Evolutionary conservation across 345 rosid species (phyloP).

Genomic region (Clausena lansium): DNA sequence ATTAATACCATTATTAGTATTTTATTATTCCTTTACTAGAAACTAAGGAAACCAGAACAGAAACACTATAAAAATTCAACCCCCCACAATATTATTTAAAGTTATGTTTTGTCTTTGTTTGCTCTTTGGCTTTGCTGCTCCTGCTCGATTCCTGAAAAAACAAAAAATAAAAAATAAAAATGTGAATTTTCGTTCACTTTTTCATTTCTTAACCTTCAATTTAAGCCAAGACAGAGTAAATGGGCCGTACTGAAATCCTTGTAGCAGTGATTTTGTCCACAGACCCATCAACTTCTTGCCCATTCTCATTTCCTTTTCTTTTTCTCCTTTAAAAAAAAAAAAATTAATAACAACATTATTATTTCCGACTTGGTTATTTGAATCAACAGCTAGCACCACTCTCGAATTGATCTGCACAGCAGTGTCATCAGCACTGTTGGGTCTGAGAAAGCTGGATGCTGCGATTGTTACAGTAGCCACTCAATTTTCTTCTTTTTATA

Average conservation of each 20-base stretch:
- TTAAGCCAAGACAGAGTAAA: neutral
- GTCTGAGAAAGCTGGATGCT: slow-evolving; percentile 31
- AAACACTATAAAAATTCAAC: neutral
- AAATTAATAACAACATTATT: neutral
- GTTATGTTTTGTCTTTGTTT: slow-evolving; percentile 19
- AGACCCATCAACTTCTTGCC: slow-evolving; percentile 14
- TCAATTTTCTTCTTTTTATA: slow-evolving; percentile 33
- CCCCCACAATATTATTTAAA: slow-evolving; percentile 13
- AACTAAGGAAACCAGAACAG: slow-evolving; percentile 9
- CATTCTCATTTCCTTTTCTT: neutral
- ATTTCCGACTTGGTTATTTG: slow-evolving; percentile 1
- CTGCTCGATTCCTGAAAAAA: neutral
- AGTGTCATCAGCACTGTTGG: slow-evolving; percentile 23
- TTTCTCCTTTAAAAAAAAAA: neutral
- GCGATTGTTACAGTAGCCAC: slow-evolving; percentile 7
- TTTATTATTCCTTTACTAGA: slow-evolving; percentile 8
- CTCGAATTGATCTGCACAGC: slow-evolving; percentile 34
- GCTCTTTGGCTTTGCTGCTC: neutral
- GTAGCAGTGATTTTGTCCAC: slow-evolving; percentile 23
- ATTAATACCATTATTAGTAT: neutral
- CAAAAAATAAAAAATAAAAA: neutral
- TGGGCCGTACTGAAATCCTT: slow-evolving; percentile 23
- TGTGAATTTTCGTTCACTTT: neutral
- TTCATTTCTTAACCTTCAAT: neutral
- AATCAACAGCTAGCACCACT: slow-evolving; percentile 26